Evolutionary conservation across 805 yeast species (phyloP).

Genomic region (Candida sphagnicola): DNA sequence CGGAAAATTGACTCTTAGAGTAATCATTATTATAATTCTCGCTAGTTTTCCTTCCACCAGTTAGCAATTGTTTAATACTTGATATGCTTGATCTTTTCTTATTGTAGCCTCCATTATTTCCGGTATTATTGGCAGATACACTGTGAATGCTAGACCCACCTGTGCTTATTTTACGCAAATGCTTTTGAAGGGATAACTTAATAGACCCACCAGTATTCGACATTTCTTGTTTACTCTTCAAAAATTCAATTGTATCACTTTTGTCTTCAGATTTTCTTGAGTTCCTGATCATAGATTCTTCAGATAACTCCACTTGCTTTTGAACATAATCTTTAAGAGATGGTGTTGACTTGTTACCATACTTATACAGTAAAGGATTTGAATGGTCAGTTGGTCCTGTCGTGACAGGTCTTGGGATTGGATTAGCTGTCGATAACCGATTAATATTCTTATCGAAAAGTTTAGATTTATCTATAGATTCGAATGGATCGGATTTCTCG

Average conservation of each 20-base stretch:
- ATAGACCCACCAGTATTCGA: slow-evolving; percentile 42
- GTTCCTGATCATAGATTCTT: slow-evolving; percentile 14
- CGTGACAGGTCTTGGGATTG: slow-evolving; percentile 4
- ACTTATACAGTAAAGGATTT: not conserved
- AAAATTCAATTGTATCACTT: slow-evolving; percentile 33
- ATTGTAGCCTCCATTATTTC: slow-evolving; percentile 8
- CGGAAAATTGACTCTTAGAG: not conserved
- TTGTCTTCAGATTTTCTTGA: slow-evolving; percentile 18
- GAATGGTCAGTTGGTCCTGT: slow-evolving; percentile 1
- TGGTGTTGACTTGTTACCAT: slow-evolving; percentile 13
- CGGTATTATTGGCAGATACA: slow-evolving; percentile 16
- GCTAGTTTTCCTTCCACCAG: slow-evolving; percentile 3
- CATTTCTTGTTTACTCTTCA: slow-evolving; percentile 29
- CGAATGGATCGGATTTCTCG: slow-evolving; percentile 34
- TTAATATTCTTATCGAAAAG: slow-evolving; percentile 10
- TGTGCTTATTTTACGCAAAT: slow-evolving; percentile 37
- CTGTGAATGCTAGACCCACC: slow-evolving; percentile 23
- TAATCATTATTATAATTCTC: not conserved
- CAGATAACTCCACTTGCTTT: slow-evolving; percentile 22
- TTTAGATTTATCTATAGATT: slow-evolving; percentile 38
- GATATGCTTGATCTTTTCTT: slow-evolving; percentile 25
- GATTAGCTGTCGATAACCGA: slow-evolving; percentile 6
- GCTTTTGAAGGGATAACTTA: slow-evolving; percentile 26
- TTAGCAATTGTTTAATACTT: slow-evolving; percentile 20
- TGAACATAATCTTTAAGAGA: slow-evolving; percentile 23